phyloP scores from a whole-genome alignment of 352 stramenopile species.

The Phytopythium aichiense region DNA sequence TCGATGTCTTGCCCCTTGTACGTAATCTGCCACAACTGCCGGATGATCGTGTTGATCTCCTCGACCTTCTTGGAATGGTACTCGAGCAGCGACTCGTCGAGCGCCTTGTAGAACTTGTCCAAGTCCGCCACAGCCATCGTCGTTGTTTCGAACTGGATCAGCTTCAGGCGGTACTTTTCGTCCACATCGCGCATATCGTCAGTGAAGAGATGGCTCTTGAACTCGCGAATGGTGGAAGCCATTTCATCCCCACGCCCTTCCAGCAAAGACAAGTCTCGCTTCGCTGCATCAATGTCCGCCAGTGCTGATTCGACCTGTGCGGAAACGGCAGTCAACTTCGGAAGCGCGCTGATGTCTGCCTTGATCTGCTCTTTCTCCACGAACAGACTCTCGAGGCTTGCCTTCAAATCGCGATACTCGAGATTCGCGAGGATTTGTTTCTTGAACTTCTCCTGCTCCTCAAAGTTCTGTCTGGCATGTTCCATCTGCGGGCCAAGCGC shows the following conservation, averaged over 20 bases:
- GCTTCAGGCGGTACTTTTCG: slow-evolving; percentile 89
- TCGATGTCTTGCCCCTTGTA: slow-evolving; percentile 99
- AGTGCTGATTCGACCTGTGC: slow-evolving; percentile 35
- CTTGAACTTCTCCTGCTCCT: slow-evolving; percentile 53
- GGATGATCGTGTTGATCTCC: slow-evolving; percentile 99
- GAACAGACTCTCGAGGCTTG: slow-evolving; percentile 38
- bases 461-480: slow-evolving; percentile 28
- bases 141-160: slow-evolving; percentile 97
- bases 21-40: slow-evolving; percentile 96
- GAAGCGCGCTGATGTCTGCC: slow-evolving; percentile 49
- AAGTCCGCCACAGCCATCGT: slow-evolving; percentile 95
- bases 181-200: slow-evolving; percentile 92
- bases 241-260: slow-evolving; percentile 53
- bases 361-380: slow-evolving; percentile 30
- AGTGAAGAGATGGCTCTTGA: slow-evolving; percentile 49
- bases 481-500: slow-evolving; percentile 51
- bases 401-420: slow-evolving; percentile 54
- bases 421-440: slow-evolving; percentile 78
- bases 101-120: slow-evolving; percentile 95
- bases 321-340: slow-evolving; percentile 40
- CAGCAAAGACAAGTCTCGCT: slow-evolving; percentile 34
- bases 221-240: slow-evolving; percentile 47
- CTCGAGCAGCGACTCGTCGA: slow-evolving; percentile 94
- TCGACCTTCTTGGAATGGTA: slow-evolving; percentile 99
- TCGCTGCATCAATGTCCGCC: slow-evolving; percentile 18